Base-by-base conservation (phyloP, 163 green algal species). In the Volvox carteri region DNA sequence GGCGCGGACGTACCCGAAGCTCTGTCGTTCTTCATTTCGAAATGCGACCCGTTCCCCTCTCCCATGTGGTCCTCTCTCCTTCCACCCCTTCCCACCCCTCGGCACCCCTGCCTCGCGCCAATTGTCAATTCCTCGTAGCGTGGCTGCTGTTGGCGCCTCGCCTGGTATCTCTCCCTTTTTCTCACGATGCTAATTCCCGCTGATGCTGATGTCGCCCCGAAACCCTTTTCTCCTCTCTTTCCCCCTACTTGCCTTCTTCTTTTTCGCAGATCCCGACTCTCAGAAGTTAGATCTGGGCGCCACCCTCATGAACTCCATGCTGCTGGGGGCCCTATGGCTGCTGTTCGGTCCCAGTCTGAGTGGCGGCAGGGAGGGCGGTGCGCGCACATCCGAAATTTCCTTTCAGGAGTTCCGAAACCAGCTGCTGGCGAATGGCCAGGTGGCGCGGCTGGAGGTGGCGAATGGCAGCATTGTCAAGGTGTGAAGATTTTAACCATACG, bases 331-430 rank as follows among this genome's bases (percentile, higher is more conserved):
- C 11, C 44, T 70, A 19, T 58, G 84, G 37, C 41, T 75, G 2
- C 11, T 75, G 65, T 75, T 75, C 65, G 65, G 65, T 48, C 65
- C 65, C 65, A 75, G 65, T 12, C 33, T 75, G 30, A 35, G 37
- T 5, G 48, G 21, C 84, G 58, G 80, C 28, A 60, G 44, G 35
- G 74, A 65, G 46, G 78, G 60, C 41, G 68, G 70, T 33, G 41
- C 11, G 30, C 21, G 70, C 84, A 89, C 28, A 3, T 60, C 52
- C 6, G 68, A 89, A 37, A 89, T 81, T 28, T 77, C 72, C 84
- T 99, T 99, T 91, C 96, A 98, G 90, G 95, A 98, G 90, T 99
- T 99, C 94, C 96, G 97, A 76, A 97, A 93, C 37, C 93, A 98
- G 68, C 90, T 99, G 91, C 94, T 99, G 73, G 93, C 93, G 19